Conservation (phyloP, 768 basidiomycete genomes). For the Lepiota venenata region DNA sequence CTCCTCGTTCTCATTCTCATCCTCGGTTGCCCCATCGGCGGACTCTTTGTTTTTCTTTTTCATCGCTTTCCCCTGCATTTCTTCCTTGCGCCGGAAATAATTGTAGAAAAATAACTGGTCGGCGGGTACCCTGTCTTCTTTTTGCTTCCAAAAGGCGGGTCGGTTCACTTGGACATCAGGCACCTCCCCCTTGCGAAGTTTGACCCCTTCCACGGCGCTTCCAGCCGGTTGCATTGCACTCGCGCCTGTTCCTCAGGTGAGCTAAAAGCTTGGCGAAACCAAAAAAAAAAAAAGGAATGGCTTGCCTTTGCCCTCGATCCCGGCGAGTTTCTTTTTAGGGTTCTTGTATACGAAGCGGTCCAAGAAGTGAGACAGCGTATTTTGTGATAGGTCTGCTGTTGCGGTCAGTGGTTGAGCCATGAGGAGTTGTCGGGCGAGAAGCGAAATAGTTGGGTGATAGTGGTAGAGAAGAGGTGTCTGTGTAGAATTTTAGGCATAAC, state of each 20-base stretch:
- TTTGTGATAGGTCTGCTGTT: constrained; percentile 84
- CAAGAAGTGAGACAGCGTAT: constrained; percentile 92
- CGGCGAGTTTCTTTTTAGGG: constrained; percentile 62
- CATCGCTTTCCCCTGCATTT: constrained; percentile 38
- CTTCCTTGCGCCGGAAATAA: constrained; percentile 75
- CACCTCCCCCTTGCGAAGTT: constrained; percentile 62
- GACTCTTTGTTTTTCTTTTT: constrained; percentile 36
- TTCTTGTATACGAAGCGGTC: constrained; percentile 98
- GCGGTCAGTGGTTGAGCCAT: constrained; percentile 70
- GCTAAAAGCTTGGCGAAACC: neutral
- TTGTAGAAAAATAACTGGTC: constrained; percentile 96
- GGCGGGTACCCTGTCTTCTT: constrained; percentile 70
- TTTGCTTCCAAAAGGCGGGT: constrained; percentile 67
- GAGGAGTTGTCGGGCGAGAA: constrained; percentile 84
- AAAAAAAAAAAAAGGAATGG: too few relatives aligned
- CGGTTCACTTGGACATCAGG: constrained; percentile 63
- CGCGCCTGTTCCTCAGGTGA: constrained; percentile 55
- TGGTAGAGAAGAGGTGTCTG: constrained; percentile 81
- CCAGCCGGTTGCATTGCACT: constrained; percentile 97
- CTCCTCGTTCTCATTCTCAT: constrained; percentile 25
- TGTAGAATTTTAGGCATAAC: neutral
- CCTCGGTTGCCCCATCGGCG: constrained; percentile 23
- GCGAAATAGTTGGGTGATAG: constrained; percentile 86
- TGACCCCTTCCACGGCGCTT: constrained; percentile 65
- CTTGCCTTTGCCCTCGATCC: constrained; percentile 11